phyloP scores from a whole-genome alignment of 2,329 filamentous ascomycete genomes.

The Lasiodiplodia sp. region DNA sequence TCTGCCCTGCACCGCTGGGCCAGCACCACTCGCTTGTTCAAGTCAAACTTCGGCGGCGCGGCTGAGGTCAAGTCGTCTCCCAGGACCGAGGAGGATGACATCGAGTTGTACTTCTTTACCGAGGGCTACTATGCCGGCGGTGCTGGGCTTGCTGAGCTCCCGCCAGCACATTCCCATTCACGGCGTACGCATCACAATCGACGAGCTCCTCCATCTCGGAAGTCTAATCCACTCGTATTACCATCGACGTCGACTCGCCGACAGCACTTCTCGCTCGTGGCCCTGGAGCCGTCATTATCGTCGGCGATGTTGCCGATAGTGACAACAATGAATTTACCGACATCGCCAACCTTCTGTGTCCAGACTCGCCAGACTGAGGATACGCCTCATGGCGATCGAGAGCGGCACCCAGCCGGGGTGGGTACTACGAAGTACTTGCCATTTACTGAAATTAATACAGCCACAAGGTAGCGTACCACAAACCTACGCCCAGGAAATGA shows the following conservation, averaged over 20 bases:
- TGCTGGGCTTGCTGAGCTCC: neutral
- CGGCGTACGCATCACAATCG: neutral
- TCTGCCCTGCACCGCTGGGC: neutral
- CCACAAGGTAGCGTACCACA: slow-evolving; percentile 42
- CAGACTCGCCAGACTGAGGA: too few species aligned
- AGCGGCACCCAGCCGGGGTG: slow-evolving; percentile 9
- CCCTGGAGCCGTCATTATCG: neutral
- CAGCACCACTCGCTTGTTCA: neutral
- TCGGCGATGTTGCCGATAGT: neutral
- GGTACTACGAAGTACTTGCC: slow-evolving; percentile 35
- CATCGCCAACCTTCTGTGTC: too few species aligned
- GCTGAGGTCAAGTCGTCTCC: neutral
- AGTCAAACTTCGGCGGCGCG: slow-evolving; percentile 14
- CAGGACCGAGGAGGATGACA: neutral
- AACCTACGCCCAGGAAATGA: neutral
- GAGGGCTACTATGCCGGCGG: neutral
- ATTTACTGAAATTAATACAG: slow-evolving; percentile 51
- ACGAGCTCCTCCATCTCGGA: slow-evolving; percentile 10
- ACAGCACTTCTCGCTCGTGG: too few species aligned
- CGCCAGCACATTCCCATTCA: neutral
- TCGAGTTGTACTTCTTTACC: neutral
- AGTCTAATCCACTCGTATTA: neutral
- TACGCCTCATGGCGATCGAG: slow-evolving; percentile 12
- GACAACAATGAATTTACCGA: neutral
- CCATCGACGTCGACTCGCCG: neutral